A percentile compares a stretch with the other conserved stretches of the same genome.
These are phyloP conservation scores for Cryptosporidium sp. DNA, from an alignment of 169 alveolate species.

Conservation along the genomic window DNA sequence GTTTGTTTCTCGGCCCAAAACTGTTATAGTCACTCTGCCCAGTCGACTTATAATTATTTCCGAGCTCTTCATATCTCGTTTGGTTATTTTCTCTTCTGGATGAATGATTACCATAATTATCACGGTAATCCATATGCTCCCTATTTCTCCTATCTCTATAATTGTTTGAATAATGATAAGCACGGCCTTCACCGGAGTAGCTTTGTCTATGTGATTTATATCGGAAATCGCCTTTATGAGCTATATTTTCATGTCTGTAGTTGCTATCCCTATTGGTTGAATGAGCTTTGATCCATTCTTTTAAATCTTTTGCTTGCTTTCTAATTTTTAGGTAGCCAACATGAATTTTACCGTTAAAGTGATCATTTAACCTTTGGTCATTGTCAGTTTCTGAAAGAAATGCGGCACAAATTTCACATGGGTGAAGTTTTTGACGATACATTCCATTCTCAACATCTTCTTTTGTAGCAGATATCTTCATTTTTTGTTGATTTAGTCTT, in stretches of 20 bases:
- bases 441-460: conserved; percentile 83
- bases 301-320: conserved; percentile 75
- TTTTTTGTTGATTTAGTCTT: conserved; percentile 80
- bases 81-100: neutral
- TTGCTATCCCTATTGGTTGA: neutral
- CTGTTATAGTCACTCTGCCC: neutral
- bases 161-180: neutral
- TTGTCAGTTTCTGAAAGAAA: conserved; percentile 82
- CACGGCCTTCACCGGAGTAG: conserved; percentile 17
- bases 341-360: conserved; percentile 86
- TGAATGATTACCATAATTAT: neutral
- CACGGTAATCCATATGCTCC: conserved; percentile 11
- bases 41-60: neutral
- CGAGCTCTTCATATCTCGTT: neutral
- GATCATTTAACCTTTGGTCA: conserved; percentile 85
- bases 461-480: conserved; percentile 78
- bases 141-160: conserved; percentile 10
- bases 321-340: conserved; percentile 84
- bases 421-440: conserved; percentile 83
- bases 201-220: neutral
- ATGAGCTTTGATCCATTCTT: conserved; percentile 39
- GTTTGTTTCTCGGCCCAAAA: neutral
- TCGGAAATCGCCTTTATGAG: neutral
- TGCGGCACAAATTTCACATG: conserved; percentile 89
- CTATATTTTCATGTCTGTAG: neutral